phyloP scores from a whole-genome alignment of 2,329 filamentous ascomycete genomes.

The Phoma sp. region DNA sequence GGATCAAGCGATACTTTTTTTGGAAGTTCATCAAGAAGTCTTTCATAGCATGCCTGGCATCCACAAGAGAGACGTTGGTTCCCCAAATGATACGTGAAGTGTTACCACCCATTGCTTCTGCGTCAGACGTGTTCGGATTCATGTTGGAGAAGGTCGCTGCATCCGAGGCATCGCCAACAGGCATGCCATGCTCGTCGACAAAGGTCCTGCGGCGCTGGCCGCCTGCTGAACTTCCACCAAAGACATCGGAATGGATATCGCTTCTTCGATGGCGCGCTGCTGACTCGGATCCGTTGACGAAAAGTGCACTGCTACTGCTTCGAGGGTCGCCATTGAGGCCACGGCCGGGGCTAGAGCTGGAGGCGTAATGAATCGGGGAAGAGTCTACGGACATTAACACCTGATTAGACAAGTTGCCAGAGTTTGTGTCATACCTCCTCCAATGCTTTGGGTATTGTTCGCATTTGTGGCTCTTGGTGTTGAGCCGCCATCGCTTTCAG shows the following conservation, averaged over 20 bases:
- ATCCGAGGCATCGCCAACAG: slow-evolving; percentile 62
- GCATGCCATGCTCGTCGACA: slow-evolving; percentile 68
- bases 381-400: slow-evolving; percentile 67
- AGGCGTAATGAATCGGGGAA: slow-evolving; percentile 88
- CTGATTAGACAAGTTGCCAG: not conserved
- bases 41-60: slow-evolving; percentile 86
- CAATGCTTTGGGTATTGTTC: slow-evolving; percentile 60
- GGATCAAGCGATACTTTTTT: slow-evolving; percentile 91
- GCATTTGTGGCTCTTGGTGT: slow-evolving; percentile 66
- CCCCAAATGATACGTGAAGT: slow-evolving; percentile 92
- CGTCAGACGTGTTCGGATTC: slow-evolving; percentile 88
- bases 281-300: slow-evolving; percentile 70
- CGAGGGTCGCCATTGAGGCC: slow-evolving; percentile 67
- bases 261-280: slow-evolving; percentile 72
- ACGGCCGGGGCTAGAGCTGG: slow-evolving; percentile 85
- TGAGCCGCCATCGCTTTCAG: slow-evolving; percentile 65
- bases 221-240: slow-evolving; percentile 48
- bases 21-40: slow-evolving; percentile 93
- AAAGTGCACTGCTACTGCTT: slow-evolving; percentile 86
- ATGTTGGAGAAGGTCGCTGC: slow-evolving; percentile 69
- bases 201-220: slow-evolving; percentile 64
- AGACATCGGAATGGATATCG: slow-evolving; percentile 83
- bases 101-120: slow-evolving; percentile 81
- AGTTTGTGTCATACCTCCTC: slow-evolving; percentile 64
- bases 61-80: slow-evolving; percentile 92